Evolutionary conservation across 495 filamentous ascomycete species (phyloP), one percentile per base, ranked within the genome.

Genomic region (Penicillium odoratum): DNA sequence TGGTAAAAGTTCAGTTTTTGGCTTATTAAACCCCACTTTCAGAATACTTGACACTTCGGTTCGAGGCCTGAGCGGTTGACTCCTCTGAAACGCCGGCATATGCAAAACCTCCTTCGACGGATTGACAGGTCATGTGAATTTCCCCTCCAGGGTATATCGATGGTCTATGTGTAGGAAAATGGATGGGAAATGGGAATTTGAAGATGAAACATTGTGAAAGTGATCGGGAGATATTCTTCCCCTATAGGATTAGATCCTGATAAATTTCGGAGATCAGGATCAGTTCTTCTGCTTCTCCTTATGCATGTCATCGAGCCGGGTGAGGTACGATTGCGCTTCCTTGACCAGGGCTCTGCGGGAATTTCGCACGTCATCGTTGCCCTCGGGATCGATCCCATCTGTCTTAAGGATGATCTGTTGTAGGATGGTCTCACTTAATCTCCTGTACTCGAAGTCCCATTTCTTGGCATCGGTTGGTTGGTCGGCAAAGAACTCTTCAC

Each of bases 361-460:
- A 45, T 74, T 77, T 45, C 93, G 81, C 38, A 84, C 82, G 8
- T 82, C 83, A 18, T 71, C 77, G 61, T 93, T 81, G 6, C 83
- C 85, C 18, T 87, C 83, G 3, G 85, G 87, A 54, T 93, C 90
- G 28, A 97, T 86, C 13, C 80, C 87, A 75, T 97, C 93, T 28
- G 93, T 78, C 73, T 95, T 97, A 63, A 98, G 62, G 56, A 97
- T 60, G 7, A 93, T 81, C 68, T 97, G 90, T 50, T 84, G 81
- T 78, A 98, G 74, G 53, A 97, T 88, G 4, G 85, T 90, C 78
- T 97, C 94, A 29, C 82, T 86, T 34, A 97, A 66, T 68, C 84
- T 89, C 70, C 88, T 86, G 58, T 97, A 86, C 60, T 93, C 88
- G 42, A 89, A 88, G 18, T 85, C 84, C 42, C 85, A 78, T 74